A percentile compares a stretch with the other conserved stretches of the same genome.
phyloP scores from a whole-genome alignment of 2,329 filamentous ascomycete species.

The Tolypocladium ovalisporum region DNA sequence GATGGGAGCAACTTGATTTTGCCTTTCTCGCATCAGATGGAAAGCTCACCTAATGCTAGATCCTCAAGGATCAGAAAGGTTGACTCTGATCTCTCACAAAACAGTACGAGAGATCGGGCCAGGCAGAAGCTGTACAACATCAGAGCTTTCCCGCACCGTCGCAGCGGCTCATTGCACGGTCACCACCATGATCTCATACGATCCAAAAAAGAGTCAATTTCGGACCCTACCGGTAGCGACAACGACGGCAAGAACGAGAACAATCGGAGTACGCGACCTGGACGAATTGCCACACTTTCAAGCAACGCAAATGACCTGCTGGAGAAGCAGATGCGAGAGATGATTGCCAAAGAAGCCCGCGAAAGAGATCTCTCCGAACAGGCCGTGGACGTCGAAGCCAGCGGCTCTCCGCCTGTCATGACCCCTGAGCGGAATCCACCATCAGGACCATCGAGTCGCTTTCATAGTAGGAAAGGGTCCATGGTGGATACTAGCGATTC shows the following conservation, averaged over 20 bases:
- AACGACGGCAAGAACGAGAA: slow-evolving; percentile 26
- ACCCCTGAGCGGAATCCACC: slow-evolving; percentile 17
- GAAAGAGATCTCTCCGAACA: slow-evolving; percentile 27
- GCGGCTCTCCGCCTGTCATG: slow-evolving; percentile 15
- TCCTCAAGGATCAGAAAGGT: slow-evolving; percentile 11
- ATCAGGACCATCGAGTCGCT: slow-evolving; percentile 18
- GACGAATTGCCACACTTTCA: slow-evolving; percentile 34
- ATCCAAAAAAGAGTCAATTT: slow-evolving; percentile 38
- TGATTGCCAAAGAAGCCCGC: slow-evolving; percentile 42
- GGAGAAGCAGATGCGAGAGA: slow-evolving; percentile 51
- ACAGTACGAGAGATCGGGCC: slow-evolving; percentile 46
- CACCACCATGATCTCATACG: slow-evolving; percentile 39
- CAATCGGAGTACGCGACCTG: slow-evolving; percentile 17
- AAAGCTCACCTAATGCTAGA: slow-evolving; percentile 9
- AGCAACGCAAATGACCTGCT: slow-evolving; percentile 40
- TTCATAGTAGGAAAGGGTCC: slow-evolving; percentile 25
- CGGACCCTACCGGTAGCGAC: slow-evolving; percentile 51
- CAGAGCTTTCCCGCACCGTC: slow-evolving; percentile 43
- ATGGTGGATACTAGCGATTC: slow-evolving; percentile 27
- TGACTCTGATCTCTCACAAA: slow-evolving; percentile 34
- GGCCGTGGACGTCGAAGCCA: slow-evolving; percentile 16
- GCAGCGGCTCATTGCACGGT: slow-evolving; percentile 35
- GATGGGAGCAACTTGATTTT: slow-evolving; percentile 11
- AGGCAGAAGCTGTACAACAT: slow-evolving; percentile 49
- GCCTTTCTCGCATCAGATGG: slow-evolving; percentile 15